These are phyloP conservation scores for Apiospora koreana DNA, from an alignment of 2,329 filamentous ascomycete species.

Conservation along the genomic window DNA sequence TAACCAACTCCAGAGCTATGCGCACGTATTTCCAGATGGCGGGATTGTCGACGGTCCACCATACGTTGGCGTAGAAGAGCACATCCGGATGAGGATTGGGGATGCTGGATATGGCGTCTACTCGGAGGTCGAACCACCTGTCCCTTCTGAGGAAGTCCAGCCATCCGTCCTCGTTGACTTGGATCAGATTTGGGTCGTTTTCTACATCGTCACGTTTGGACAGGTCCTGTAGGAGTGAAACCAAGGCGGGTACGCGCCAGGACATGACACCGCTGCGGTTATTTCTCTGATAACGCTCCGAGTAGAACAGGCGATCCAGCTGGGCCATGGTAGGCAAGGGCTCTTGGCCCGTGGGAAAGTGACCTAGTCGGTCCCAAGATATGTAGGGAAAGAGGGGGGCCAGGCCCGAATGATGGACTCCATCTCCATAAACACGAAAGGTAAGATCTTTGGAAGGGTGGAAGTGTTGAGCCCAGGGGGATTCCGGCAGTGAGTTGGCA, in stretches of 20 bases:
- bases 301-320: slow-evolving; percentile 11
- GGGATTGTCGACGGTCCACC: slow-evolving; percentile 17
- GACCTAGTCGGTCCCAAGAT: not conserved
- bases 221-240: not conserved
- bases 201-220: not conserved
- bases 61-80: not conserved
- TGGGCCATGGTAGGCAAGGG: not conserved
- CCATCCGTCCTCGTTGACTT: slow-evolving; percentile 9
- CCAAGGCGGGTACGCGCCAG: slow-evolving; percentile 12
- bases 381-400: slow-evolving; percentile 7
- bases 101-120: not conserved
- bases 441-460: not conserved
- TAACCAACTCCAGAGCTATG: slow-evolving; percentile 11
- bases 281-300: slow-evolving; percentile 7
- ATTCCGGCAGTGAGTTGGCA: not conserved
- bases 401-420: slow-evolving; percentile 10
- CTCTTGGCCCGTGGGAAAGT: too few species aligned
- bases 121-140: slow-evolving; percentile 14
- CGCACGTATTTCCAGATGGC: slow-evolving; percentile 12
- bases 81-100: not conserved
- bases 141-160: not conserved
- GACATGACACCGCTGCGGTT: not conserved
- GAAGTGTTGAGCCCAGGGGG: slow-evolving; percentile 16
- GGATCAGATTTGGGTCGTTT: not conserved
- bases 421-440: not conserved